A percentile compares a stretch with the other conserved stretches of the same genome.
Conservation (phyloP, 306 rosid species). For the Macrotyloma uniflorum region DNA sequence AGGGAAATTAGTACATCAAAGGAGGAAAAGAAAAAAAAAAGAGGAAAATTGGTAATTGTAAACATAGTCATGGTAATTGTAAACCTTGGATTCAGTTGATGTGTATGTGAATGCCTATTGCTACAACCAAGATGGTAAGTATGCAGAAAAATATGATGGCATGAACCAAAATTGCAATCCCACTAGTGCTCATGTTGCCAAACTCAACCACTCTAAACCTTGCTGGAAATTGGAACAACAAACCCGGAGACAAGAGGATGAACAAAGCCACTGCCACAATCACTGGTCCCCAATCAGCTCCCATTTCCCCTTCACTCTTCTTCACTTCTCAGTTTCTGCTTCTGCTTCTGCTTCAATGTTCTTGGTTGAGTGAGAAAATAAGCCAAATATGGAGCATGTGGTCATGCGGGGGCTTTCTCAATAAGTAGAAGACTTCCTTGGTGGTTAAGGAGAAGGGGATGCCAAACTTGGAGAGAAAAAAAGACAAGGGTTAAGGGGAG, state of each 20-base stretch:
- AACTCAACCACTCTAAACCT: conserved; percentile 81
- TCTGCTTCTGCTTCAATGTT: background rate
- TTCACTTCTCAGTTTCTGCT: background rate
- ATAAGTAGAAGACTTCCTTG: conserved; percentile 63
- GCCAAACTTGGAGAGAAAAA: conserved; percentile 74
- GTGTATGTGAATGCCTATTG: conserved; percentile 90
- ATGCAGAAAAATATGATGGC: conserved; percentile 84
- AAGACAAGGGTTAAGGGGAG: conserved; percentile 54
- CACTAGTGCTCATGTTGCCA: conserved; percentile 95
- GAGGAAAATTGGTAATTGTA: background rate
- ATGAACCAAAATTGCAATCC: conserved; percentile 89
- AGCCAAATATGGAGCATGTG: conserved; percentile 28
- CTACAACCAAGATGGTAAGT: conserved; percentile 77
- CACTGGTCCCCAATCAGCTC: conserved; percentile 94
- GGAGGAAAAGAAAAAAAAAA: background rate
- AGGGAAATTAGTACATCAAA: background rate
- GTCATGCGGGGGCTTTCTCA: background rate
- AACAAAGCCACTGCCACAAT: conserved; percentile 77
- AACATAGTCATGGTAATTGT: conserved; percentile 13
- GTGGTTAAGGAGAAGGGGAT: conserved; percentile 71
- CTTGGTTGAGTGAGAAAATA: conserved; percentile 4
- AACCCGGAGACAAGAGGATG: conserved; percentile 88
- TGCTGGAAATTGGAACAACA: conserved; percentile 85
- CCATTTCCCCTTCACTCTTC: conserved; percentile 42
- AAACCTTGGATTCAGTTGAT: conserved; percentile 40